Conservation (phyloP, 495 filamentous ascomycete species). For the Glonium stellatum region DNA sequence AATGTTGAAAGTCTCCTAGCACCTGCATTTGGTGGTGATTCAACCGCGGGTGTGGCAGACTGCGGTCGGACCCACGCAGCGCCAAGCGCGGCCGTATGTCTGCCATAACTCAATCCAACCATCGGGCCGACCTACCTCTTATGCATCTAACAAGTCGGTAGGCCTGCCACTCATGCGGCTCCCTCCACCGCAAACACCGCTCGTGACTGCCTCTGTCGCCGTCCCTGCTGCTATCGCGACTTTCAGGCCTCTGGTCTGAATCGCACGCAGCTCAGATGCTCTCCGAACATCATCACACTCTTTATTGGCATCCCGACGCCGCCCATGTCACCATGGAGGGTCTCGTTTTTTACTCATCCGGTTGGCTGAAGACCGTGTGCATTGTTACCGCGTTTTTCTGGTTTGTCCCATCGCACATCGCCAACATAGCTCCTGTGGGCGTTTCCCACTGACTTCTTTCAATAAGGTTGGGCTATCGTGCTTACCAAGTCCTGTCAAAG, state of each 20-base stretch:
- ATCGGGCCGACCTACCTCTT: background rate
- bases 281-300: conserved; percentile 13
- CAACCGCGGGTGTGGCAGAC: no score
- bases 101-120: background rate
- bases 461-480: conserved; percentile 68
- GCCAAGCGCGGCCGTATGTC: background rate
- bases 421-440: background rate
- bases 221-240: conserved; percentile 1
- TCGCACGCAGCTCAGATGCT: conserved; percentile 11
- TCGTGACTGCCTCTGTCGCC: background rate
- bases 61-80: background rate
- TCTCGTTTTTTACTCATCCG: conserved; percentile 22
- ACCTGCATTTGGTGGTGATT: background rate
- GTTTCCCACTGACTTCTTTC: background rate
- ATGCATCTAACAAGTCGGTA: background rate
- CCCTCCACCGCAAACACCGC: background rate
- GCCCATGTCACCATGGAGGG: conserved; percentile 27
- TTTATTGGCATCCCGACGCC: conserved; percentile 23
- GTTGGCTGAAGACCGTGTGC: conserved; percentile 28
- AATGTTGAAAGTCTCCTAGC: background rate
- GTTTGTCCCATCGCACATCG: conserved; percentile 9
- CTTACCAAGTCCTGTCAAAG: conserved; percentile 78
- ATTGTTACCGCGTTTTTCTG: conserved; percentile 27
- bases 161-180: background rate
- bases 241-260: conserved; percentile 1